phyloP scores from a whole-genome alignment of 140 eudicot genomes.

The Cichorium intybus region DNA sequence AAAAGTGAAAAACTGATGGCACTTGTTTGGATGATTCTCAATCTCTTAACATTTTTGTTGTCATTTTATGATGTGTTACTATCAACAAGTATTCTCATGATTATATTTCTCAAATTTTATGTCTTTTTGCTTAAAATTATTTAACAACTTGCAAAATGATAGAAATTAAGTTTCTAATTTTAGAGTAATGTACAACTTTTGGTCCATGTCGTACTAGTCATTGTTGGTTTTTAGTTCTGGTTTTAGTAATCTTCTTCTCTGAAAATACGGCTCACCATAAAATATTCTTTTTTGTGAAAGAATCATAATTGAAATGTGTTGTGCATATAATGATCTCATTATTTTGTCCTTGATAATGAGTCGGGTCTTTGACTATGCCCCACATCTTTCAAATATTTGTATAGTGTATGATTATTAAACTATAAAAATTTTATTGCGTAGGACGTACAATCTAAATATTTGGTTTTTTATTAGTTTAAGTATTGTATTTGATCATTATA shows the following conservation, averaged over 20 bases:
- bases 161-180: conserved; percentile 12
- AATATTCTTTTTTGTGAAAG: conserved; percentile 30
- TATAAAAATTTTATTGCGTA: not conserved
- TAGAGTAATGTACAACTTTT: conserved; percentile 15
- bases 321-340: conserved; percentile 35
- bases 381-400: conserved; percentile 26
- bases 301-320: conserved; percentile 34
- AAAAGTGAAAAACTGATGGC: conserved; percentile 50
- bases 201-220: conserved; percentile 4
- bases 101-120: conserved; percentile 10
- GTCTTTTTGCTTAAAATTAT: not conserved
- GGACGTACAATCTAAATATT: not conserved
- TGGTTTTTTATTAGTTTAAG: not conserved
- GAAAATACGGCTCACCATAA: conserved; percentile 8
- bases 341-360: conserved; percentile 27
- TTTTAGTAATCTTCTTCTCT: conserved; percentile 1
- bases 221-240: not conserved
- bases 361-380: conserved; percentile 21
- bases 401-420: not conserved
- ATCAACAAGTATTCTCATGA: conserved; percentile 35
- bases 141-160: conserved; percentile 4
- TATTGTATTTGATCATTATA: not conserved
- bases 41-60: conserved; percentile 36
- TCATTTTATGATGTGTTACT: conserved; percentile 45
- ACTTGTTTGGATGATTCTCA: conserved; percentile 49